Conservation (phyloP, 495 filamentous ascomycete species). For the Darksidea phi region DNA sequence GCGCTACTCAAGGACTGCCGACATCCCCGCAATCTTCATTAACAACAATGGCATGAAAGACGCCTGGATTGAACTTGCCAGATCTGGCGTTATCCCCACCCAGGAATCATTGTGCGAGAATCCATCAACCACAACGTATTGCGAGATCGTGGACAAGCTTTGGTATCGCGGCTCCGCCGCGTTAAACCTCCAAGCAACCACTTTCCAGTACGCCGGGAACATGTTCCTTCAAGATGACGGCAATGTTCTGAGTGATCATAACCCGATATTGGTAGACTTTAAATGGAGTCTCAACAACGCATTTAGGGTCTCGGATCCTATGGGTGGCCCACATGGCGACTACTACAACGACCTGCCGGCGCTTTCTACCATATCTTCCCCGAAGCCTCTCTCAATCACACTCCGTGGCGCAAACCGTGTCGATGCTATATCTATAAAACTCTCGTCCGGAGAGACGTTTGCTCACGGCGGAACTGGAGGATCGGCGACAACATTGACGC, state of each 20-base stretch:
- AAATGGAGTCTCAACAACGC: constrained; percentile 47
- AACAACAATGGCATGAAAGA: constrained; percentile 51
- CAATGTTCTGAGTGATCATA: constrained; percentile 59
- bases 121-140: constrained; percentile 49
- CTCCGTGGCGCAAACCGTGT: constrained; percentile 53
- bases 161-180: constrained; percentile 55
- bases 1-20: constrained; percentile 54
- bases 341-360: constrained; percentile 58
- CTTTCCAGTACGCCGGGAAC: constrained; percentile 51
- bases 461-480: constrained; percentile 59
- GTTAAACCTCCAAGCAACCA: constrained; percentile 46
- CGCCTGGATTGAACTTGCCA: constrained; percentile 53
- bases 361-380: constrained; percentile 39
- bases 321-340: constrained; percentile 53
- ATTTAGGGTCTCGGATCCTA: constrained; percentile 51
- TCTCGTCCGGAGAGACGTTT: constrained; percentile 49
- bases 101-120: constrained; percentile 48
- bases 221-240: constrained; percentile 55
- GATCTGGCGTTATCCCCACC: constrained; percentile 48
- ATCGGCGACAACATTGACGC: constrained; percentile 42
- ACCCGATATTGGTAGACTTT: constrained; percentile 57
- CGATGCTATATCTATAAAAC: constrained; percentile 51
- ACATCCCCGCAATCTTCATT: constrained; percentile 44
- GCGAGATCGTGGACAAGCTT: constrained; percentile 65
- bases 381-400: constrained; percentile 44